Evolutionary conservation across 2,329 filamentous ascomycete genomes (phyloP).

Genomic region (Curvularia spicifera): DNA sequence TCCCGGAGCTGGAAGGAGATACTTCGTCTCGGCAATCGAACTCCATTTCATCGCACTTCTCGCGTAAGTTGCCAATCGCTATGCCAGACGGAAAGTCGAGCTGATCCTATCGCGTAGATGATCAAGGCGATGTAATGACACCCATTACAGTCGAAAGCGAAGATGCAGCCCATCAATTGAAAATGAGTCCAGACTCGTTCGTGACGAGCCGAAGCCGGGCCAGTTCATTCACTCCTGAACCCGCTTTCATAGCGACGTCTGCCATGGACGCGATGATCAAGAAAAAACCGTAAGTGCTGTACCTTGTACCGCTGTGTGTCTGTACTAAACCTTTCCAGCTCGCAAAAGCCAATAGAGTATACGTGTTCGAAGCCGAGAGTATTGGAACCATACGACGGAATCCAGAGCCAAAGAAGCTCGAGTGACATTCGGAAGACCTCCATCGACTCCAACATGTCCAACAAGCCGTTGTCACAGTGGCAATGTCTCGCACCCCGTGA

Average conservation of each 20-base stretch:
- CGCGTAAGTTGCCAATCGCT: slow-evolving; percentile 28
- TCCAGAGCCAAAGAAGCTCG: slow-evolving; percentile 8
- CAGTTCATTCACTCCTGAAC: slow-evolving; percentile 25
- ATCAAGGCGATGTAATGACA: slow-evolving; percentile 33
- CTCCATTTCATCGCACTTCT: slow-evolving; percentile 38
- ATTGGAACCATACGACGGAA: slow-evolving; percentile 28
- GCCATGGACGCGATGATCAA: slow-evolving; percentile 3
- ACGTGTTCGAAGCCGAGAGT: slow-evolving; percentile 30
- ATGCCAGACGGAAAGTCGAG: not conserved
- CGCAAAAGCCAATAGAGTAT: slow-evolving; percentile 25
- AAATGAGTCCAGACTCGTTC: slow-evolving; percentile 35
- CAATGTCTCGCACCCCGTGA: slow-evolving; percentile 38
- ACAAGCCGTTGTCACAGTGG: slow-evolving; percentile 44
- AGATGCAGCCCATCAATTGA: slow-evolving; percentile 32
- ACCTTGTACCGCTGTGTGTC: not conserved
- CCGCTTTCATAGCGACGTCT: slow-evolving; percentile 5
- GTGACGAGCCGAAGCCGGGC: slow-evolving; percentile 32
- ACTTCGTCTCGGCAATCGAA: slow-evolving; percentile 38
- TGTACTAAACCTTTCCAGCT: slow-evolving; percentile 18
- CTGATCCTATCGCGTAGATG: slow-evolving; percentile 27
- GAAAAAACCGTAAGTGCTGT: slow-evolving; percentile 11
- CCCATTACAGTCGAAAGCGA: slow-evolving; percentile 30
- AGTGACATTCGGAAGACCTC: slow-evolving; percentile 17
- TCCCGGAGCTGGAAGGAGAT: slow-evolving; percentile 43
- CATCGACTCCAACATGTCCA: slow-evolving; percentile 24